Base-by-base conservation (phyloP, 169 alveolate species). In the Cryptosporidium viatorum region DNA sequence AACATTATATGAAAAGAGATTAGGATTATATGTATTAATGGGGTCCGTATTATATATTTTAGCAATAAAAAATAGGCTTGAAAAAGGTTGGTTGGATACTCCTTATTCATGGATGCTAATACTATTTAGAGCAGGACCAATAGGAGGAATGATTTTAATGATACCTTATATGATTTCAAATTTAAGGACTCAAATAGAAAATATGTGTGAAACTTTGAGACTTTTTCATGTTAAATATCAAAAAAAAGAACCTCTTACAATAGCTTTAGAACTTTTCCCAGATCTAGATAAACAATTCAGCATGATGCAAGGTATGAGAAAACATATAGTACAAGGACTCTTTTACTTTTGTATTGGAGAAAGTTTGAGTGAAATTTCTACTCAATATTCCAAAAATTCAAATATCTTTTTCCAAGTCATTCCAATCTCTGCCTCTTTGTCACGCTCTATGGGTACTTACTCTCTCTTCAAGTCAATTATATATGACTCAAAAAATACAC, bases 121-220 rank as follows among this genome's bases (percentile, higher is more conserved):
- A 80, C 51, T 80, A 31, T 80, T 80, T 18, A 80, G 89, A 67
- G 60, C 75, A 26, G 89, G 89, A 16, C 89, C 89, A 23, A 21
- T 80, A 12, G 73, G 73, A 37, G 89, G 89, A 41, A 80, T 80
- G 59, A 65, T 80, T n/a, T 80, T 59, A 33, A 80, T 80, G 80
- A 80, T 80, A 39, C 75, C 89, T n/a, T 43, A 80, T 43, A 80
- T 80, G 89, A 59, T 65, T 26, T 62, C 73, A 62, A 80, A 67
- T 80, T 60, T 80, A 26, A 80, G 23, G 43, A 26, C 48, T 58
- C 89, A 80, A 62, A 65, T 80, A 43, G 67, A 80, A 21, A 80
- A 26, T 62, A 58, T 80, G 33, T 80, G 89, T 50, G 89, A 80
- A 41, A 80, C 89, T 26, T 43, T 80, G 35, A 35, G 37, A 10